Evolutionary conservation across 306 rosid genomes (phyloP).

Genomic region (Pterocarpus santalinus): DNA sequence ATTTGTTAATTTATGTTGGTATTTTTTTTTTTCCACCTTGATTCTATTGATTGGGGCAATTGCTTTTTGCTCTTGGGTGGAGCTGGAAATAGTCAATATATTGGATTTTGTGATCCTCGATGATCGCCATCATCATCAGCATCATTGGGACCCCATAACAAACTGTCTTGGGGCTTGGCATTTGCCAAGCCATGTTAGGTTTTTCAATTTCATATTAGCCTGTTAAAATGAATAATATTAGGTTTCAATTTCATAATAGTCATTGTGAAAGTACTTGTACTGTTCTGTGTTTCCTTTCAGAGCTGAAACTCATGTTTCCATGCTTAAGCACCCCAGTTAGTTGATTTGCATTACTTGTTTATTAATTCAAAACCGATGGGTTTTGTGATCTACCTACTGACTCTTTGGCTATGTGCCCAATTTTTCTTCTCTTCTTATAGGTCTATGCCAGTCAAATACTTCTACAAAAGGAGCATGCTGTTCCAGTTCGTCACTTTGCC

Average conservation of each 20-base stretch:
- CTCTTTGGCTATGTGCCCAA: background rate
- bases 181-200: background rate
- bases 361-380: background rate
- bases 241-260: background rate
- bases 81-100: constrained; percentile 11
- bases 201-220: background rate
- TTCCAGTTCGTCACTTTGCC: constrained; percentile 85
- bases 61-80: constrained; percentile 4
- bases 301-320: constrained; percentile 1
- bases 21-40: background rate
- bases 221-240: background rate
- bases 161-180: background rate
- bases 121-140: background rate
- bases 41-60: constrained; percentile 14
- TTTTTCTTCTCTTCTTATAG: constrained; percentile 51
- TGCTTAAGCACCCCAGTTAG: background rate
- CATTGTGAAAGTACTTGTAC: background rate
- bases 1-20: background rate
- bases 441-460: constrained; percentile 67
- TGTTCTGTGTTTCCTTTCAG: background rate
- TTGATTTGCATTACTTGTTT: constrained; percentile 3
- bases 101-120: constrained; percentile 11
- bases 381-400: background rate
- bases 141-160: background rate
- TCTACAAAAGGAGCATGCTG: constrained; percentile 68